Evolutionary conservation across 768 basidiomycete genomes (phyloP).

Genomic region (Suillus weaverae): DNA sequence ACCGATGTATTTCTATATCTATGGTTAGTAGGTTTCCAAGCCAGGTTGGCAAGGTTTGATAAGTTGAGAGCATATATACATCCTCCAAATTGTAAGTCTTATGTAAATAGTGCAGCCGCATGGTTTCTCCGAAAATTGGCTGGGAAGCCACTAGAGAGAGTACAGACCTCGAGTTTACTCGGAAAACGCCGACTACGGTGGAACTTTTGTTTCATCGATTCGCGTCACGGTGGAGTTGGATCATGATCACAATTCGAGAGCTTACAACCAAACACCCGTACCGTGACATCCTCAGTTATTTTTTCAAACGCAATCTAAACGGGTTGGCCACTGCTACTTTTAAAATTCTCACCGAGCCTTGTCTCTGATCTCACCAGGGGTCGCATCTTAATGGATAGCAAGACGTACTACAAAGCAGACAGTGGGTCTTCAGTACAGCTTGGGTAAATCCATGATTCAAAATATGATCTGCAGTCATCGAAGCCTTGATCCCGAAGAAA

Average conservation of each 20-base stretch:
- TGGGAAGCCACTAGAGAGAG: no score
- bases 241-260: no score
- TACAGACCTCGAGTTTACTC: no score
- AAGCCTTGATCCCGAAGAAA: constrained; percentile 5
- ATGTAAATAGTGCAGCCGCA: background rate
- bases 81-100: background rate
- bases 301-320: background rate
- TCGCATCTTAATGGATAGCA: background rate
- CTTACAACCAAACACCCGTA: background rate
- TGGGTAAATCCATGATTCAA: background rate
- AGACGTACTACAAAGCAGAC: constrained; percentile 3
- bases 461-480: background rate
- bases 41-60: background rate
- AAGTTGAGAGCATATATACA: background rate
- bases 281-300: background rate
- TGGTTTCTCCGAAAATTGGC: background rate
- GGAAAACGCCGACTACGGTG: no score
- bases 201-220: background rate
- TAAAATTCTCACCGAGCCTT: background rate
- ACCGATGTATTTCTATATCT: background rate
- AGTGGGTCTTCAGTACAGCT: background rate
- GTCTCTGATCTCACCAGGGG: background rate
- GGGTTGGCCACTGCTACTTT: background rate
- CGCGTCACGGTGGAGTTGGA: no score
- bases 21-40: background rate